Base-by-base conservation (phyloP, 768 basidiomycete genomes). In the Leucocoprinus sp. region DNA sequence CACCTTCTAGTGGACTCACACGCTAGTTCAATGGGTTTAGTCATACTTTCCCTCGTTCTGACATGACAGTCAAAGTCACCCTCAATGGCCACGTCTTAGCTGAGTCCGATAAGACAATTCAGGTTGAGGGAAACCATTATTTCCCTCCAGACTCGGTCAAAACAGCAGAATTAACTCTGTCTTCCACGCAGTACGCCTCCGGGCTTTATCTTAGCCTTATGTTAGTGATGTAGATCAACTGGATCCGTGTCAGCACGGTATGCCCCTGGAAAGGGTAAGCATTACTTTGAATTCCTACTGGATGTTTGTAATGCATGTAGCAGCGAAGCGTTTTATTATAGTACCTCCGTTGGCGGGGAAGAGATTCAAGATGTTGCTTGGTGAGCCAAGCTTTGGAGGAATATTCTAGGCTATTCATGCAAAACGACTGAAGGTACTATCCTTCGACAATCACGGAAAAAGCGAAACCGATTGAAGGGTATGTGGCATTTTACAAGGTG, bases 401-500 rank as follows among this genome's bases (percentile, higher is more conserved):
- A 37, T 44, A 8, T 15, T 40, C 11, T 24, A 14, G 21, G 9
- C 14, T 22, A 39, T n/a, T 23, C n/a, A n/a, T 17, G 3, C n/a
- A n/a, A 14, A 5, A 7, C n/a, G 15, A 7, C n/a, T 12, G 11
- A 27, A 84, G 84, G 83, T 82, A 79, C 54, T 88, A 88, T 54
- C 75, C 82, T 0, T 42, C 68, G 1, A 64, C 81, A 0, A 65
- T 58, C 23, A 74, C 68, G 21, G 64, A 72, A 3, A 72, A 70
- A 50, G 86, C 84, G 0, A 67, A 74, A 38, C 57, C 72, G 4
- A 83, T 89, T 55, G 71, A 82, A 59, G 69, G 69, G 8, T 77
- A 80, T 55, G 68, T 88, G 17, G 88, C 86, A 0, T 88, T 90
- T 57, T 84, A 90, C 69, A 86, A 86, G 72, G 84, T 77, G 15